Base-by-base conservation (phyloP, 148 eudicot species). In the Rhododendron ovatum region DNA sequence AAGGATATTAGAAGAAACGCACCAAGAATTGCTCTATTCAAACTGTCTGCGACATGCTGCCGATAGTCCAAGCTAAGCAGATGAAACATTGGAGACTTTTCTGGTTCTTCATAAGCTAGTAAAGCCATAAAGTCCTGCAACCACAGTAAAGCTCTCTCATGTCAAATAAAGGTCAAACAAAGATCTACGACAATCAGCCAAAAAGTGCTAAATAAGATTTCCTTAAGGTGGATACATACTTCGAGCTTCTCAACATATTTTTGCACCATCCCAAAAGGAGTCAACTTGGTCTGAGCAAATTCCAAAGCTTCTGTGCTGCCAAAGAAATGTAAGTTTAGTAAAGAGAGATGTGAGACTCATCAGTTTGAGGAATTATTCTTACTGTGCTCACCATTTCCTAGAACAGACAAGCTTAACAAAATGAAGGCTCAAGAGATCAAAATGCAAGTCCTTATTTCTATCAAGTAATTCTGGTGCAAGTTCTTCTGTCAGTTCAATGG, bases 71-170 rank as follows among this genome's bases (percentile, higher is more conserved):
- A 73, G 90, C 93, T 91, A 48, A 95, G 88, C 13, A 97, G 92
- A 91, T 93, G 95, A 87, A 94, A 97, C 95, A 93, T 93, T 17
- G 99, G 99, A 45, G 98, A 94, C 77, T 91, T 97, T 89, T 95
- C 98, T 85, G 99, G 99, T 85, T 97, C 98, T 82, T 90, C 93
- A 82, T 95, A 97, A 84, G 99, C 98, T 86, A 97, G 92, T 86
- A 95, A 91, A 82, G 98, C 95, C 94, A 94, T 89, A 69, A 94
- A 89, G 85, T 97, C 96, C 98, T 97, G 91, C 87, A 71, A 88
- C 12, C 61, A 85, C 35, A 37, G 77, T 74, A 78, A 41, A 85
- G 7, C 69, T 17, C 18, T 8, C 57, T 80, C 57, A 74, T 28
- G 39, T 22, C 35, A 45, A 71, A 22, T 79, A 59, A 65, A 67